Base-by-base conservation (phyloP, 306 rosid genomes). In the Vigna unguiculata region DNA sequence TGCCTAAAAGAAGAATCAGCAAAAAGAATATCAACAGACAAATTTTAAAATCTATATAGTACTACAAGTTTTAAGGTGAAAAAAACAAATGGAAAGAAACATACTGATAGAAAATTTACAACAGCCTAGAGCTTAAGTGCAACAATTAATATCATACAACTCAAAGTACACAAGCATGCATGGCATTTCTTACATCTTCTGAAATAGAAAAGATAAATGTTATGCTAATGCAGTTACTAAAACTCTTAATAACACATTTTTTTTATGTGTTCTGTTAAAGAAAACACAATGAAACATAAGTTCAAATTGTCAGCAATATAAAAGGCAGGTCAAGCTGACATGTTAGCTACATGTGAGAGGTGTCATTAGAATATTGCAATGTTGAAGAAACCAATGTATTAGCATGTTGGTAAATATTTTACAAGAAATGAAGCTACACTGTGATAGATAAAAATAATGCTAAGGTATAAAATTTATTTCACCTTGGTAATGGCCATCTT, bases 1-100 rank as follows among this genome's bases (percentile, higher is more conserved):
- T 62, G 90, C 97, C 99, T 95, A 76, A 62, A 72, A 66, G 40
- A 81, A 51, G 60, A 86, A 76, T 59, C 76, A 72, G 61, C 61
- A 83, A 58, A 12, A 61, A 46, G 61, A 28, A 51, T 76, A 71
- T 81, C 32, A 78, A 57, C 8, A 59, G 11, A 55, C n/a, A 55
- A 22, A 59, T 67, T 75, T 77, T 41, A 36, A 68, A 54, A 48
- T 19, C 11, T 55, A 55, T 22, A 68, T 41, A 28, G 34, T 55
- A 55, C 66, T 14, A 61, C 47, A 12, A 16, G 15, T 58, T 48
- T 22, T 36, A 46, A 24, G 7, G 45, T 13, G 16, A 45, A 24
- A 69, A 1, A 63, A 69, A 21, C 9, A 59, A 38, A 55, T 8
- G 22, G 5, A 60, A 81, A 20, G 6, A 63, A 62, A 71, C 28